phyloP scores from a whole-genome alignment of 2,329 filamentous ascomycete species.

The Ceratocystis alfenasii region DNA sequence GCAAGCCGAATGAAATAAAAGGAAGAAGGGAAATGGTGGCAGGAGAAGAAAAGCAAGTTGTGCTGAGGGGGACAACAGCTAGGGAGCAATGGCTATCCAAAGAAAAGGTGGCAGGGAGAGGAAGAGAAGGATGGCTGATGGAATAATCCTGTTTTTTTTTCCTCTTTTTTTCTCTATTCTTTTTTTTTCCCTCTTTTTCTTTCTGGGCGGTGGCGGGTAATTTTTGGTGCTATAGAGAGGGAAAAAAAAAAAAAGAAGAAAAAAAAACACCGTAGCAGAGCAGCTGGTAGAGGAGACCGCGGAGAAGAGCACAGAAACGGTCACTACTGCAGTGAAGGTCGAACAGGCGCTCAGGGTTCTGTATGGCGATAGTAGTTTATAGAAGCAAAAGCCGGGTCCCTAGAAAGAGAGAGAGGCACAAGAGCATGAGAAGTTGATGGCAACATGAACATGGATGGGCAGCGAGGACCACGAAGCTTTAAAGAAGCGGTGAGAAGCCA shows the following conservation, averaged over 20 bases:
- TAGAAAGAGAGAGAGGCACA: constrained; percentile 14
- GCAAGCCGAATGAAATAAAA: background rate
- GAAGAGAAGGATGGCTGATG: background rate
- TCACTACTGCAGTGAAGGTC: background rate
- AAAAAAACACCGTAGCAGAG: background rate
- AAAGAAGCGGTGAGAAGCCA: constrained; percentile 20
- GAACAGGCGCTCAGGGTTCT: background rate
- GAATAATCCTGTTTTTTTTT: background rate
- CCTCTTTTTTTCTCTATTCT: background rate
- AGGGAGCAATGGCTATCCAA: background rate
- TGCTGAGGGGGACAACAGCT: background rate
- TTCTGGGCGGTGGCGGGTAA: constrained; percentile 2
- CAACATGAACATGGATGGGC: constrained; percentile 9
- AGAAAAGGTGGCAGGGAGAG: constrained; percentile 13
- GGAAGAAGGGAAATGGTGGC: background rate
- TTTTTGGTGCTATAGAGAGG: background rate
- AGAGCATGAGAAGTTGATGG: constrained; percentile 3
- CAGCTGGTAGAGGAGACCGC: too few relatives aligned
- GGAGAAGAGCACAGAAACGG: background rate
- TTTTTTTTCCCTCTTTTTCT: background rate
- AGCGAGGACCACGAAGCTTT: constrained; percentile 18
- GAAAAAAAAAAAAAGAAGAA: background rate
- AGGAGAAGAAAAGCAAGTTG: background rate
- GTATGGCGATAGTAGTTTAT: background rate
- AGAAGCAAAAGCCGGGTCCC: background rate